Evolutionary conservation across 768 basidiomycete genomes (phyloP), one percentile per base, ranked within the genome.

Genomic region (Xerocomellus dryophilus): DNA sequence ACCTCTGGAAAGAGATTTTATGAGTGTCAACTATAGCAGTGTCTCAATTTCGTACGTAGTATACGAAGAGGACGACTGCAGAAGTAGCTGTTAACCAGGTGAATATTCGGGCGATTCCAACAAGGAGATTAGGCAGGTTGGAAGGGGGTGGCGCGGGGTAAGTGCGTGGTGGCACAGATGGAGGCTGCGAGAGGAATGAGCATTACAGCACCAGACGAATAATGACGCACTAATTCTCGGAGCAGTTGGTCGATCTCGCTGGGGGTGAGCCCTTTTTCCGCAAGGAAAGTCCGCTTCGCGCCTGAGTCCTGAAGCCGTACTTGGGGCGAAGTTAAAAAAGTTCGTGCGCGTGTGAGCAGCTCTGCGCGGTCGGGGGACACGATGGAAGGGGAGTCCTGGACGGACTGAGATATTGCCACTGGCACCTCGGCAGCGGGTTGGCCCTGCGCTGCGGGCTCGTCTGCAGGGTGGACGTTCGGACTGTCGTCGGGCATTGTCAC

Each of bases 101-200:
- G 46, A 86, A 78, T 18, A 89, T 69, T 40, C 86, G 79, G 23
- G 74, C 69, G 17, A 84, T 69, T 3, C 84, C 87, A 11, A 83
- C 66, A n/a, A 91, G 71, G 36, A 90, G 76, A 42, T 77, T 76
- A 0, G 88, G 88, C 1, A 91, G 70, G 60, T 79, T 81, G 4
- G 88, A 90, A 3, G 87, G 87, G 5, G 83, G 80, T 11, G 76
- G 79, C 55, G 79, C 81, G 4, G 88, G 88, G 61, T 91, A 91
- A 44, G 84, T 83, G 59, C 86, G 79, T 0, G 88, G 86, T 18
- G 88, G 88, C 34, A 91, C 69, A 6, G 68, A 53, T 9, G 85
- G 87, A 11, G 67, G 61, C 63, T 73, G 63, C 14, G 36, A 34
- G 38, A 48, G 25, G 23, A 34, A 44, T 68, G 50, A 63, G 58